phyloP scores from a whole-genome alignment of 2,329 filamentous ascomycete genomes.

The Hymenoscyphus fructigenus region DNA sequence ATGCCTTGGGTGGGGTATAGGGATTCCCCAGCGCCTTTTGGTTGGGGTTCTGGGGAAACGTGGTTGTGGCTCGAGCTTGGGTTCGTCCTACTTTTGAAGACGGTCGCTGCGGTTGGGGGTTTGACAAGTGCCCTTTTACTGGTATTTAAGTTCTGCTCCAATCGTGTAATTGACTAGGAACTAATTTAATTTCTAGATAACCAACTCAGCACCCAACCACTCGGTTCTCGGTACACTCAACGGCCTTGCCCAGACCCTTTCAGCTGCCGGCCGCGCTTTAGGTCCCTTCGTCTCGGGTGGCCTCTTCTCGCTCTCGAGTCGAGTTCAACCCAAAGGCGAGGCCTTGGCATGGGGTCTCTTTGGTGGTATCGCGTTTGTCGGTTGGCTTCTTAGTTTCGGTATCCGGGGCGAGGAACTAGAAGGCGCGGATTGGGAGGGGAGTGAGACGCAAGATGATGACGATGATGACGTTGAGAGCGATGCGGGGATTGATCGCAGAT shows the following conservation, averaged over 20 bases:
- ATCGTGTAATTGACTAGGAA: neutral
- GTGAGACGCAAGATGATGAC: constrained; percentile 19
- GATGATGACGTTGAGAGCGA: constrained; percentile 25
- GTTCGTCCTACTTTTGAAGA: constrained; percentile 79
- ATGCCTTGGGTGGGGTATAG: constrained; percentile 90
- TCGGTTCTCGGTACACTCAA: constrained; percentile 87
- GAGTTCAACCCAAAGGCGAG: constrained; percentile 77
- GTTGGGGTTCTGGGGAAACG: constrained; percentile 59
- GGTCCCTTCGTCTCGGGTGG: constrained; percentile 87
- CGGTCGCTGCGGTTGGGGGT: constrained; percentile 86
- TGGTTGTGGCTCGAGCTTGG: constrained; percentile 84
- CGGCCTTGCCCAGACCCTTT: constrained; percentile 89
- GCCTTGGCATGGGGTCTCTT: constrained; percentile 84
- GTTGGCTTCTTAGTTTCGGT: constrained; percentile 76
- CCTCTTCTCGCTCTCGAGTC: constrained; percentile 76
- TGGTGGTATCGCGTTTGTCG: constrained; percentile 75
- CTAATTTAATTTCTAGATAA: constrained; percentile 60
- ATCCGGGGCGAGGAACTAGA: constrained; percentile 66
- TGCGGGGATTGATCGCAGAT: constrained; percentile 4
- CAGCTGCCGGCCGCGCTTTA: constrained; percentile 81
- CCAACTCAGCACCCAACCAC: constrained; percentile 85
- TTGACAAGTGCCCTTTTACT: constrained; percentile 86
- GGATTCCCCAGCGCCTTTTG: constrained; percentile 55
- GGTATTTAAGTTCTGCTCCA: constrained; percentile 50
- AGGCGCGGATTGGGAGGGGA: constrained; percentile 34